Conservation (phyloP, 352 stramenopile species). For the Pythium plurisporium region DNA sequence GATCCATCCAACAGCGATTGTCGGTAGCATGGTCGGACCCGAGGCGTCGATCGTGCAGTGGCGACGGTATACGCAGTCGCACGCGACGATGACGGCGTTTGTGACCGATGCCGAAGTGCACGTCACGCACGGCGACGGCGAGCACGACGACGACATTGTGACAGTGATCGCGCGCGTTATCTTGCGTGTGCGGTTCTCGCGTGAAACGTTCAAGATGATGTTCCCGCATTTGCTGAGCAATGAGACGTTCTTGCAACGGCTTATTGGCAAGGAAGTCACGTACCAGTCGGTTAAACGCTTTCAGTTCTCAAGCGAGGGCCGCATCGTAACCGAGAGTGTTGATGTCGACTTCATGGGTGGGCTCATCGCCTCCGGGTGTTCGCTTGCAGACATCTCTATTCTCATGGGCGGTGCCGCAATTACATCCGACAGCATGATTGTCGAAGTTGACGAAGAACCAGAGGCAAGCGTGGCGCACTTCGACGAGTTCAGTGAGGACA, state of each 20-base stretch:
- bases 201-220: slow-evolving; percentile 20
- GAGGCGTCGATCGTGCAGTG: slow-evolving; percentile 24
- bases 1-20: slow-evolving; percentile 6
- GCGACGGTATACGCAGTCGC: slow-evolving; percentile 19
- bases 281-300: slow-evolving; percentile 14
- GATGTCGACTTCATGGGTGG: slow-evolving; percentile 19
- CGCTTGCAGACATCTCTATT: slow-evolving; percentile 5
- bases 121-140: neutral
- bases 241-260: slow-evolving; percentile 15
- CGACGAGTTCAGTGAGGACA: neutral
- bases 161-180: slow-evolving; percentile 7
- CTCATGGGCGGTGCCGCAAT: slow-evolving; percentile 14
- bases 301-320: slow-evolving; percentile 16
- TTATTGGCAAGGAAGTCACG: slow-evolving; percentile 18
- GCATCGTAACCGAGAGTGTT: slow-evolving; percentile 10
- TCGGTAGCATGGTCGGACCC: slow-evolving; percentile 14
- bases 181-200: slow-evolving; percentile 15
- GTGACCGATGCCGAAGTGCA: slow-evolving; percentile 1
- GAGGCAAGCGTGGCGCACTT: neutral
- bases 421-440: slow-evolving; percentile 15
- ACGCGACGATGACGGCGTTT: slow-evolving; percentile 9
- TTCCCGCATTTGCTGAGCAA: slow-evolving; percentile 25
- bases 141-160: neutral
- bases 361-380: slow-evolving; percentile 6
- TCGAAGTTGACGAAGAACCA: slow-evolving; percentile 1